Conservation (phyloP, 1,284 basidiomycete species). For the Waitea zeae region DNA sequence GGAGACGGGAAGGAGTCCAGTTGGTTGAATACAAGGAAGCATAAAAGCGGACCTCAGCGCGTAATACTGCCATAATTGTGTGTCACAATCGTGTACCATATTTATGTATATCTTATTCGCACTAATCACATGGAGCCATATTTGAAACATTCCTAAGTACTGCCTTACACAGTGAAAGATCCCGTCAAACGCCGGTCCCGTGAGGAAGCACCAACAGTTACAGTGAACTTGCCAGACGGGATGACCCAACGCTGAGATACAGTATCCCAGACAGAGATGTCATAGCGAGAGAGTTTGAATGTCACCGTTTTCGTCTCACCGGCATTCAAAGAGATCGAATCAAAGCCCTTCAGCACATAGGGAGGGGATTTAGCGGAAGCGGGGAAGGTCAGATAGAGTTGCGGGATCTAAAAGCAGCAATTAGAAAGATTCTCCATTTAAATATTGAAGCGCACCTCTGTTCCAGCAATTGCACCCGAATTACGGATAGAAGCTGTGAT, state of each 20-base stretch:
- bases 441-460: too few species aligned
- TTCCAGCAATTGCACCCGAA: conserved; percentile 24
- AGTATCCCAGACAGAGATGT: conserved; percentile 26
- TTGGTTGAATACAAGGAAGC: neutral
- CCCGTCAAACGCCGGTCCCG: conserved; percentile 26
- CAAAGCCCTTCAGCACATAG: conserved; percentile 27
- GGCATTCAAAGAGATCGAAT: conserved; percentile 23
- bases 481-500: conserved; percentile 28
- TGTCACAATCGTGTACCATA: too few species aligned
- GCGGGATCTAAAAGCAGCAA: conserved; percentile 18
- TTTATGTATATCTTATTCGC: too few species aligned
- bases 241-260: conserved; percentile 25
- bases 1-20: neutral
- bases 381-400: conserved; percentile 30
- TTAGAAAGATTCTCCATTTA: conserved; percentile 5
- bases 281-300: conserved; percentile 22
- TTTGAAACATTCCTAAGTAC: too few species aligned
- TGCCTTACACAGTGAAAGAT: neutral
- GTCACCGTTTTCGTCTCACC: conserved; percentile 23
- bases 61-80: neutral
- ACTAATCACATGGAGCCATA: too few species aligned
- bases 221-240: conserved; percentile 21
- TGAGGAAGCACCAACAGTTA: conserved; percentile 36
- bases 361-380: conserved; percentile 24
- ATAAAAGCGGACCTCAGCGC: neutral